A percentile compares a stretch with the other conserved stretches of the same genome.
Conservation (phyloP, 345 rosid genomes). For the Geranium brycei region DNA sequence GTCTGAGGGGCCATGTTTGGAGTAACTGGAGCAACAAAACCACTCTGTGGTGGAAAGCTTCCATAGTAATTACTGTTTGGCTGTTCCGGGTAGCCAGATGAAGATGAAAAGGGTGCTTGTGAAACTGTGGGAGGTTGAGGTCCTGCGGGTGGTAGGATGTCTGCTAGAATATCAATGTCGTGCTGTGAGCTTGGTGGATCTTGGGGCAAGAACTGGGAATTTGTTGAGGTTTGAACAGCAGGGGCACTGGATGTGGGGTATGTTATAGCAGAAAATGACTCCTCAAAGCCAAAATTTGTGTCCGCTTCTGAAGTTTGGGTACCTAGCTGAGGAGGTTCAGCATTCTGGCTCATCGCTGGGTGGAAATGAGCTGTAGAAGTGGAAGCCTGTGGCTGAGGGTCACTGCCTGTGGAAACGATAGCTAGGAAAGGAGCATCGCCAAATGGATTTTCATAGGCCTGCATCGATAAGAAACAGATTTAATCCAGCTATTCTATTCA, state of each 20-base stretch:
- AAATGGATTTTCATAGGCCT: conserved; percentile 90
- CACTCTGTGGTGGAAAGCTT: conserved; percentile 13
- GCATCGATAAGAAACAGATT: conserved; percentile 20
- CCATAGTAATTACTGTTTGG: conserved; percentile 15
- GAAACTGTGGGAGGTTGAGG: conserved; percentile 29
- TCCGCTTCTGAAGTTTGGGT: conserved; percentile 19
- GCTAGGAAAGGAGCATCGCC: conserved; percentile 91
- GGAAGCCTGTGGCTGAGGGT: conserved; percentile 27
- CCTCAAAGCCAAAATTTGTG: conserved; percentile 35
- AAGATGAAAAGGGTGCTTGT: conserved; percentile 27
- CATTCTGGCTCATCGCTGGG: conserved; percentile 27
- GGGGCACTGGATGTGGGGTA: conserved; percentile 26
- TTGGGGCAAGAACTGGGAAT: conserved; percentile 40
- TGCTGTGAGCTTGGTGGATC: conserved; percentile 36
- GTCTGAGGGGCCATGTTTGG: conserved; percentile 24
- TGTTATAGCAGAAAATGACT: conserved; percentile 36
- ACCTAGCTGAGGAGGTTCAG: conserved; percentile 26
- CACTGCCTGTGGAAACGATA: conserved; percentile 26
- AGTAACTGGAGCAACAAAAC: conserved; percentile 14
- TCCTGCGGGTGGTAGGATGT: conserved; percentile 74
- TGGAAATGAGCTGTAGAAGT: conserved; percentile 29
- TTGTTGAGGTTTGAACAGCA: conserved; percentile 24
- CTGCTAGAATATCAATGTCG: conserved; percentile 78
- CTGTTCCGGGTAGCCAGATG: conserved; percentile 30
- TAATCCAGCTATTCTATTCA: background rate